phyloP scores from a whole-genome alignment of 1,284 basidiomycete genomes.

The Tremellales sp. region DNA sequence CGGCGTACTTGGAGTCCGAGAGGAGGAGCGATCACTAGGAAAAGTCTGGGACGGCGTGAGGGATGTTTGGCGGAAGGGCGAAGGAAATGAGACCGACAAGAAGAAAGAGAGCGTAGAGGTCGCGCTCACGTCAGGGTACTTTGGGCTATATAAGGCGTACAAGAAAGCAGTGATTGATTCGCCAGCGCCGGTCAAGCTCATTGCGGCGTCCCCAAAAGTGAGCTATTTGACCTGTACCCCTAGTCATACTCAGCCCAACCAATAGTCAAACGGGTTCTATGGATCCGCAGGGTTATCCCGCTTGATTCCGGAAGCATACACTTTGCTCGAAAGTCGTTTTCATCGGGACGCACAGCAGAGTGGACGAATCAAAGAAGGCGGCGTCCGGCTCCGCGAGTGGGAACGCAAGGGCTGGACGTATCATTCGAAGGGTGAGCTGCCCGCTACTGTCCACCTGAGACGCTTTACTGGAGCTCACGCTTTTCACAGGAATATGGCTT shows the following conservation, averaged over 20 bases:
- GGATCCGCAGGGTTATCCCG: constrained; percentile 83
- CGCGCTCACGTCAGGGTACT: constrained; percentile 91
- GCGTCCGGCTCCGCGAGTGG: constrained; percentile 82
- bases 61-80: constrained; percentile 9
- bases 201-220: constrained; percentile 84
- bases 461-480: not conserved
- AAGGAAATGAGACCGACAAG: constrained; percentile 12
- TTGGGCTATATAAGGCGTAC: constrained; percentile 81
- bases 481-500: constrained; percentile 72
- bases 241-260: constrained; percentile 1
- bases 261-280: constrained; percentile 90
- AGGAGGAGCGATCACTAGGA: constrained; percentile 68
- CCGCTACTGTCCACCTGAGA: not conserved
- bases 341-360: constrained; percentile 62
- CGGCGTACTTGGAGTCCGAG: constrained; percentile 73
- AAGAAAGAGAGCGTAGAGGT: constrained; percentile 29
- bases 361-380: constrained; percentile 51
- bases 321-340: constrained; percentile 77
- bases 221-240: constrained; percentile 16
- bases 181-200: constrained; percentile 61
- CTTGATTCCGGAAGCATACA: constrained; percentile 93
- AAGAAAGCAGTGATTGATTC: constrained; percentile 65
- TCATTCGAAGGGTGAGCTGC: constrained; percentile 81
- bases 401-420: constrained; percentile 91
- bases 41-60: constrained; percentile 41